Conservation (phyloP, 2,329 filamentous ascomycete species). For the Aureobasidium subglaciale region DNA sequence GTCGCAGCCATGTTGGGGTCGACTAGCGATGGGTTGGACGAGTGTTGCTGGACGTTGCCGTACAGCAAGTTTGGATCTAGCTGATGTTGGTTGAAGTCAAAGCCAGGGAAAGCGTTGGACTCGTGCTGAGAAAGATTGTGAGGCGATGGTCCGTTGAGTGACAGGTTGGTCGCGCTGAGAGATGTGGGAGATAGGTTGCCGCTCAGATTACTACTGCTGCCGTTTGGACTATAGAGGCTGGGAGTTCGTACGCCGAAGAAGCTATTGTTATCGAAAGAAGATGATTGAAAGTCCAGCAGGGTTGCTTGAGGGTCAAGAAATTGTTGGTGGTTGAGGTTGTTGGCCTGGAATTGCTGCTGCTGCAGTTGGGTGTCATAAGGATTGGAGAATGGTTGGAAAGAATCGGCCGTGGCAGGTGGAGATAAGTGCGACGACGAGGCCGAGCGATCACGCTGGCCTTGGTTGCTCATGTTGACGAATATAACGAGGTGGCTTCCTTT, state of each 20-base stretch:
- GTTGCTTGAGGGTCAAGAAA: constrained; percentile 15
- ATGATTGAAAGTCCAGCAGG: constrained; percentile 4
- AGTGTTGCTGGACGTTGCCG: constrained; percentile 40
- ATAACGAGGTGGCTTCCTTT: neutral
- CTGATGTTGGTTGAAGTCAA: constrained; percentile 48
- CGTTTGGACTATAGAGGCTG: constrained; percentile 23
- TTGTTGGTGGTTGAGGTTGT: constrained; percentile 8
- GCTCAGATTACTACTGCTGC: constrained; percentile 33
- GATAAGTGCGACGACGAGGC: constrained; percentile 12
- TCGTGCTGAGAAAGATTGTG: constrained; percentile 24
- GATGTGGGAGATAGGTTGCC: constrained; percentile 30
- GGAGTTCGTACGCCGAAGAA: constrained; percentile 31
- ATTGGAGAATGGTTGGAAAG: constrained; percentile 3
- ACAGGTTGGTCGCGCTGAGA: constrained; percentile 21
- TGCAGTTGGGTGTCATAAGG: constrained; percentile 6
- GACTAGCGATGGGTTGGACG: constrained; percentile 40
- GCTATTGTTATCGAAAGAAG: constrained; percentile 28
- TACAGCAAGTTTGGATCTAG: constrained; percentile 54
- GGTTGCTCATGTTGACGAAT: constrained; percentile 8
- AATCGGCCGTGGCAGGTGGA: constrained; percentile 2
- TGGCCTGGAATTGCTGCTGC: constrained; percentile 5
- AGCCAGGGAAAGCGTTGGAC: constrained; percentile 49
- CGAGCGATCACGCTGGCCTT: constrained; percentile 5
- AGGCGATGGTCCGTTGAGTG: constrained; percentile 22
- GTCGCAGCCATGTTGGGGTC: constrained; percentile 46